Conservation (phyloP, 179 eudicot species). For the Nepenthes alata region DNA sequence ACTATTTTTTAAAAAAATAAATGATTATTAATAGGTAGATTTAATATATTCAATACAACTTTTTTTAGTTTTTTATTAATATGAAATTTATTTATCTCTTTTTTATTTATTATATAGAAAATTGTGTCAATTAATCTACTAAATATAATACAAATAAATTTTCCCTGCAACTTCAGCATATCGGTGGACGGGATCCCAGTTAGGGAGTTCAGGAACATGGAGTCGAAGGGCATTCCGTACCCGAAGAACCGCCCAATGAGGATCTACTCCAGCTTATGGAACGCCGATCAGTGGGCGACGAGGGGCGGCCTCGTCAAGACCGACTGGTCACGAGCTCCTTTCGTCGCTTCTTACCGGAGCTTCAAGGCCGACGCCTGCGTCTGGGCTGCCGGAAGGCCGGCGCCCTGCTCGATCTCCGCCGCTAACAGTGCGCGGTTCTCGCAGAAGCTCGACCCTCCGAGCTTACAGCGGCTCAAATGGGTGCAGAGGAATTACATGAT, state of each 20-base stretch:
- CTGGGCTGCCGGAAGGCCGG: constrained; percentile 4
- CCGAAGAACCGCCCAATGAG: constrained; percentile 25
- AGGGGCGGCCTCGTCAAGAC: constrained; percentile 26
- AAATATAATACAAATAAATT: no score
- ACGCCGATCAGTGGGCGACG: constrained; percentile 30
- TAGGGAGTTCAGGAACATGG: constrained; percentile 19
- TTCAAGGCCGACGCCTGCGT: constrained; percentile 15
- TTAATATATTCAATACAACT: no score
- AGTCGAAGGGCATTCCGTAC: constrained; percentile 14
- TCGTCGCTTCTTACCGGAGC: constrained; percentile 21
- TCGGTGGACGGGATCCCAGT: constrained; percentile 26
- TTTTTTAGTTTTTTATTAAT: no score
- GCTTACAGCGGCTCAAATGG: constrained; percentile 20
- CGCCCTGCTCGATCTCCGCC: constrained; percentile 6
- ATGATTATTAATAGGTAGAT: no score
- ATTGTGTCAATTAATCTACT: no score
- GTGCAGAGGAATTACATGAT: constrained; percentile 29
- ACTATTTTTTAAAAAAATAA: no score
- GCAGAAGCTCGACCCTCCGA: constrained; percentile 11
- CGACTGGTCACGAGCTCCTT: constrained; percentile 22
- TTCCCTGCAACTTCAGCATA: constrained; percentile 2
- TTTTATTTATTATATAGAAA: no score
- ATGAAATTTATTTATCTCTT: no score
- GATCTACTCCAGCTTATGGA: constrained; percentile 27
- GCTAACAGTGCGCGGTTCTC: constrained; percentile 6